Conservation (phyloP, 1,139 yeast species). For the Zygoascus sp. region DNA sequence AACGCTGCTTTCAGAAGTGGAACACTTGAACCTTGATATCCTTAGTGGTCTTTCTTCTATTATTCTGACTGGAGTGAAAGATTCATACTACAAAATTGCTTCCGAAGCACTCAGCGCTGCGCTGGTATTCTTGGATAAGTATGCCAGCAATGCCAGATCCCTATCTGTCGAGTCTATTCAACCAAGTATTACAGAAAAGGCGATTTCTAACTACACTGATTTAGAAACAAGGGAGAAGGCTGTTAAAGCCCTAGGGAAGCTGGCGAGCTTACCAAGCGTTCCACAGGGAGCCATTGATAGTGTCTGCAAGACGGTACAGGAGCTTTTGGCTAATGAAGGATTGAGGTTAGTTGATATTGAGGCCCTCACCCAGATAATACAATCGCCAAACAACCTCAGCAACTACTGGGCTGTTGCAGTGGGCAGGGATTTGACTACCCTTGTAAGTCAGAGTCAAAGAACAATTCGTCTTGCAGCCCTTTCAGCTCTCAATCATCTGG, state of each 20-base stretch:
- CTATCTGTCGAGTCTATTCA: constrained; percentile 16
- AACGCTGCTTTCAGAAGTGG: constrained; percentile 19
- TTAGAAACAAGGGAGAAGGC: constrained; percentile 50
- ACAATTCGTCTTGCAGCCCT: constrained; percentile 28
- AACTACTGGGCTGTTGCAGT: constrained; percentile 22
- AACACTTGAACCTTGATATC: constrained; percentile 19
- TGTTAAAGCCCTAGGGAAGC: constrained; percentile 38
- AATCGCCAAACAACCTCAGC: constrained; percentile 7
- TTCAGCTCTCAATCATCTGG: constrained; percentile 20
- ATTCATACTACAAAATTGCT: constrained; percentile 48
- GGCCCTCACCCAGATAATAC: constrained; percentile 26
- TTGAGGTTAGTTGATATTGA: constrained; percentile 28
- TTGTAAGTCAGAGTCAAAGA: constrained; percentile 27
- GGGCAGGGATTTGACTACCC: constrained; percentile 20
- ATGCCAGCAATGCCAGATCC: background rate
- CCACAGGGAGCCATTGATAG: constrained; percentile 15
- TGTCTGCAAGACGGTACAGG: constrained; percentile 24
- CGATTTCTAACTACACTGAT: constrained; percentile 43
- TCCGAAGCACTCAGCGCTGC: constrained; percentile 46
- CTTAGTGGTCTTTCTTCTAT: constrained; percentile 32
- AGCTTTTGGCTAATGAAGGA: constrained; percentile 31
- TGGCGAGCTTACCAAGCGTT: constrained; percentile 21
- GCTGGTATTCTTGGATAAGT: constrained; percentile 29
- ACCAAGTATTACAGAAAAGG: constrained; percentile 36
- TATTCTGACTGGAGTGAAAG: constrained; percentile 44